These are phyloP conservation scores for Vitis cinerea DNA, from an alignment of 164 flowering plant genomes.

Conservation along the genomic window DNA sequence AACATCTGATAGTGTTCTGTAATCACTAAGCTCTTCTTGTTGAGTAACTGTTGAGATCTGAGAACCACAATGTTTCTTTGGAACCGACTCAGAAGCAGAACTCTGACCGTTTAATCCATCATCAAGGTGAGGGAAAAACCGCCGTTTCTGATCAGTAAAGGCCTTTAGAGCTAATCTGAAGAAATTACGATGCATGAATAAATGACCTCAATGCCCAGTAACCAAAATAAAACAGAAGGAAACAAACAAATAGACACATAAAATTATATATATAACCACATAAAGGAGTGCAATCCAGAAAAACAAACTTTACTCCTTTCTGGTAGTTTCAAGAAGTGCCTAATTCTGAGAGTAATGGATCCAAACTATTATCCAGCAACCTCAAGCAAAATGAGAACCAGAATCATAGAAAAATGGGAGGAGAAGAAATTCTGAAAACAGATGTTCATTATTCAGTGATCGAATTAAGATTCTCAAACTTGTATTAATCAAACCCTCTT, in stretches of 20 bases:
- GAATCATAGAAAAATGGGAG: no score
- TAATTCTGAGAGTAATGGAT: no score
- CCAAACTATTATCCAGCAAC: no score
- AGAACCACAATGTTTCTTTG: constrained; percentile 56
- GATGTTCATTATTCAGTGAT: no score
- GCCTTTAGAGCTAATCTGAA: constrained; percentile 92
- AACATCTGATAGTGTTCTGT: constrained; percentile 54
- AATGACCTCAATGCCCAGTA: not conserved
- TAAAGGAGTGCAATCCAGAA: no score
- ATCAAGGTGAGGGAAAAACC: constrained; percentile 89
- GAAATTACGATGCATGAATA: constrained; percentile 11
- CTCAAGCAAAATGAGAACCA: no score
- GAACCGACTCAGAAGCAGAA: constrained; percentile 29
- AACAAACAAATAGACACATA: not conserved
- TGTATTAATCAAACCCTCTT: no score
- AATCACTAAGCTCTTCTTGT: constrained; percentile 50
- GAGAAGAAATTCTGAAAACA: no score
- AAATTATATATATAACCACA: not conserved
- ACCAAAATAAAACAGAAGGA: not conserved
- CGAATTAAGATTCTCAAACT: no score
- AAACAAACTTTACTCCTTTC: no score
- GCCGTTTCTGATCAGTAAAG: constrained; percentile 83
- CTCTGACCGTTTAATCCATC: constrained; percentile 35
- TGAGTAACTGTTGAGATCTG: constrained; percentile 21
- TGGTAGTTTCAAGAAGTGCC: no score